Evolutionary conservation across 2,329 filamentous ascomycete genomes (phyloP), one percentile per base, ranked within the genome.

Genomic region (Chaetomiaceae sp.): DNA sequence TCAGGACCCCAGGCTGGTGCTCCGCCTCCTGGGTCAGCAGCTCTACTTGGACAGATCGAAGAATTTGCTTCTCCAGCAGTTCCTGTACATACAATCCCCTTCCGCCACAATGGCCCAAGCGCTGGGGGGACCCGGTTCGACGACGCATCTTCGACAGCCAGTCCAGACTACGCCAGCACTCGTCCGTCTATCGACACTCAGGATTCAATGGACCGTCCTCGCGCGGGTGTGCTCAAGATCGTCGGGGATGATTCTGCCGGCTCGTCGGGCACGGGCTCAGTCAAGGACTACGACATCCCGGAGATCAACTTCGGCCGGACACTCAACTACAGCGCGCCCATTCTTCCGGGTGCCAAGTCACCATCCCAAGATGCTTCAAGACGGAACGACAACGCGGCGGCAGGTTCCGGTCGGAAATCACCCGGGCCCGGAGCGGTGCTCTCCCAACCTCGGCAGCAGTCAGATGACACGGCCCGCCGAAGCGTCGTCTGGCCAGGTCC

Each of bases 271-370:
- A 6, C 52, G 45, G 22, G 56, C 36, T 11, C 29, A 42, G 34
- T 46, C 48, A 51, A 33, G 49, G 61, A 69, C 12, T 71, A 77
- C 19, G 74, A 79, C 47, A 81, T 95, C 50, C 87, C 88, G 1
- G 68, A 75, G 4, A 78, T 95, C 52, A 83, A 96, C 63, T 96
- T 96, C 66, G 91, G 91, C 0, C 88, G 84, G 6, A 95, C 90
- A 0, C 69, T 87, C 56, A 83, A 85, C 49, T 84, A 88, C 47
- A 61, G 27, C 12, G 68, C 66, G 11, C 52, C 58, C 36, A 50
- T 62, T 15, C 48, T 65, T n/a, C 52, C 62, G 2, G 55, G 62
- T 6, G 65, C 53, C 47, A 68, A 65, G 50, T 58, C 59, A 0
- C 60, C 62, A 58, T 30, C 51, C 45, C 61, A 38, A 50, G 35